A percentile compares a stretch with the other conserved stretches of the same genome.
phyloP scores from a whole-genome alignment of 352 stramenopile species.

The Globisporangium heterothallicum region DNA sequence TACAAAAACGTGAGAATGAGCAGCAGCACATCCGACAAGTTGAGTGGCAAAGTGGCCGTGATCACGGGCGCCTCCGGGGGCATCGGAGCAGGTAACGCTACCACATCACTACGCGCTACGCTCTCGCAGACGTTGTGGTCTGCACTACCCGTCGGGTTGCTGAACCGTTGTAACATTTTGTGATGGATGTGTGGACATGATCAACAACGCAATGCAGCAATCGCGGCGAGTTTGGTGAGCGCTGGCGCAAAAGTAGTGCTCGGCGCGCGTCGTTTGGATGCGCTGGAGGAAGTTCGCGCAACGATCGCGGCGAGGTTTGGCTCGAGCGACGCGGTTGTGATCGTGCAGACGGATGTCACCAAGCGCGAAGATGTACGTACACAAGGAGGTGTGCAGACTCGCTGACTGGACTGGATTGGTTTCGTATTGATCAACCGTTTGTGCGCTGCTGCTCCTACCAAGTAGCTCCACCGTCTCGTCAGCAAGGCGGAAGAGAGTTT shows the following conservation, averaged over 20 bases:
- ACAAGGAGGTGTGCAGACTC: no score
- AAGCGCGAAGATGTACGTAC: constrained; percentile 48
- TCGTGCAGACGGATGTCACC: constrained; percentile 62
- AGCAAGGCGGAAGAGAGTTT: constrained; percentile 50
- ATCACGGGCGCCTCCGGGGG: constrained; percentile 86
- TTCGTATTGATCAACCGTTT: no score
- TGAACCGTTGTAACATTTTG: no score
- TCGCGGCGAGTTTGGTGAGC: constrained; percentile 60
- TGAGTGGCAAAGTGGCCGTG: constrained; percentile 78
- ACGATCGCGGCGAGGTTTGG: constrained; percentile 26
- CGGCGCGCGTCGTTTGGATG: constrained; percentile 61
- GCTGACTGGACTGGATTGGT: no score
- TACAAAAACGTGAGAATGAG: background rate
- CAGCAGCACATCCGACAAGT: constrained; percentile 10
- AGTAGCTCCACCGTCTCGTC: constrained; percentile 53
- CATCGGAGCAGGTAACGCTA: constrained; percentile 62
- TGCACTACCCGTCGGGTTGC: no score
- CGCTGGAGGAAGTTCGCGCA: constrained; percentile 40
- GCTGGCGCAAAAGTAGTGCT: constrained; percentile 82
- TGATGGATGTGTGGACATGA: background rate
- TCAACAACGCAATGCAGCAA: constrained; percentile 29
- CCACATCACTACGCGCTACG: background rate
- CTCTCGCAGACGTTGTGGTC: background rate
- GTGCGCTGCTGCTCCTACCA: background rate
- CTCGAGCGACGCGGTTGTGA: constrained; percentile 24